Evolutionary conservation across 2,329 filamentous ascomycete species (phyloP).

Genomic region (Xylaria sp.): DNA sequence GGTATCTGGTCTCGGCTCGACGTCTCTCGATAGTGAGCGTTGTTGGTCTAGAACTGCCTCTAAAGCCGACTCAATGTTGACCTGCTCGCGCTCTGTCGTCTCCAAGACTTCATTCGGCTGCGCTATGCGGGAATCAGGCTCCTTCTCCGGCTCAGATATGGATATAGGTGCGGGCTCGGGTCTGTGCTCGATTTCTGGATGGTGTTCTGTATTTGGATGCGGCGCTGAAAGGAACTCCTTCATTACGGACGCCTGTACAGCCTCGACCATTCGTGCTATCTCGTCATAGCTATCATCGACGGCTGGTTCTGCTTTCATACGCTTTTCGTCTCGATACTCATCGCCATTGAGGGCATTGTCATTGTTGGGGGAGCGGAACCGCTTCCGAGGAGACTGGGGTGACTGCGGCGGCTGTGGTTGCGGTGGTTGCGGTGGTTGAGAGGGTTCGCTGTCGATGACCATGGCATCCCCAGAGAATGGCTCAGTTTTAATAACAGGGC

Average conservation of each 20-base stretch:
- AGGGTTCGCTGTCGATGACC: conserved; percentile 41
- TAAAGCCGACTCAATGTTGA: conserved; percentile 37
- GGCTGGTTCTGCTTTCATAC: conserved; percentile 45
- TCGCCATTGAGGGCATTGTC: conserved; percentile 27
- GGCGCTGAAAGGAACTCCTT: conserved; percentile 41
- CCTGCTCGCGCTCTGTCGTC: conserved; percentile 40
- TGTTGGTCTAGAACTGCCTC: conserved; percentile 38
- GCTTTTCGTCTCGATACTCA: conserved; percentile 46
- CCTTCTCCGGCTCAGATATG: conserved; percentile 4
- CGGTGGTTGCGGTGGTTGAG: conserved; percentile 6
- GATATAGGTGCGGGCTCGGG: neutral
- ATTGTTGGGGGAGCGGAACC: conserved; percentile 45
- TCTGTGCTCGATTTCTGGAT: conserved; percentile 13
- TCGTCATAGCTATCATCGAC: conserved; percentile 38
- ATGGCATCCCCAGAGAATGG: conserved; percentile 42
- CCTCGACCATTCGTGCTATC: conserved; percentile 48
- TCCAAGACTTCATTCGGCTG: conserved; percentile 34
- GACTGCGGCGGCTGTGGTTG: conserved; percentile 1
- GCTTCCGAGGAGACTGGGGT: conserved; percentile 45
- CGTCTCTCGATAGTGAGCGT: conserved; percentile 39
- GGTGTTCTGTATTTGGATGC: conserved; percentile 20
- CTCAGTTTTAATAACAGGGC: conserved; percentile 49
- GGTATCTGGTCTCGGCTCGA: conserved; percentile 44
- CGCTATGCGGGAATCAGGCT: conserved; percentile 5
- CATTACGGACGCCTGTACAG: conserved; percentile 48